These are phyloP conservation scores for Tetrahymena borealis DNA, from an alignment of 73 alveolate genomes.

Conservation along the genomic window DNA sequence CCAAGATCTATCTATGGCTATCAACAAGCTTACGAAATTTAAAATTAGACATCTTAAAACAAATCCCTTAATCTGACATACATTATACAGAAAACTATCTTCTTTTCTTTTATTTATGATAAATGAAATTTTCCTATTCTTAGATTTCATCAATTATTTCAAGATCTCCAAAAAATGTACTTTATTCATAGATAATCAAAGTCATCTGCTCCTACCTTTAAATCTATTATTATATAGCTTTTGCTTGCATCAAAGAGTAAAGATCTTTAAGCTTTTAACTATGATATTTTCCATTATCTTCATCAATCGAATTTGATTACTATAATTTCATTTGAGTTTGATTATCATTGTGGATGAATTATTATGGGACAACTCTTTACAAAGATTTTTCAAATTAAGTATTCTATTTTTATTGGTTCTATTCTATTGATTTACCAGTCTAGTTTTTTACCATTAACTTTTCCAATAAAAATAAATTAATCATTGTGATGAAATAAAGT, in stretches of 20 bases:
- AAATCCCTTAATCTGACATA: neutral
- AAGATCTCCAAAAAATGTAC: neutral
- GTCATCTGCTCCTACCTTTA: neutral
- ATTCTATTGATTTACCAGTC: too few relatives aligned
- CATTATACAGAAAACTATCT: neutral
- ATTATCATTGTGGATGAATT: neutral
- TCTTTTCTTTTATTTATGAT: neutral
- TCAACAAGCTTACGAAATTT: neutral
- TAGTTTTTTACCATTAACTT: neutral
- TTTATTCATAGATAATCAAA: neutral
- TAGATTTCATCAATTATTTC: neutral
- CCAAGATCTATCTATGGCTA: neutral
- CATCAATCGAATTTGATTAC: neutral
- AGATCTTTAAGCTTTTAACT: neutral
- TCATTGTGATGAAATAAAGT: neutral
- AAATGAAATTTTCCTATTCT: neutral
- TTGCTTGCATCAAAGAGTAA: neutral
- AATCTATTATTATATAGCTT: neutral
- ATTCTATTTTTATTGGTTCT: too few relatives aligned
- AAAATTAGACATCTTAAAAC: neutral
- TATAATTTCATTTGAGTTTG: neutral
- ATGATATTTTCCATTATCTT: neutral
- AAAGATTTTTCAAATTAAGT: neutral
- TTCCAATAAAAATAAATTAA: neutral
- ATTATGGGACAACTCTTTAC: neutral